Evolutionary conservation across 75 land plant genomes (phyloP).

Genomic region (Gnetum montanum): DNA sequence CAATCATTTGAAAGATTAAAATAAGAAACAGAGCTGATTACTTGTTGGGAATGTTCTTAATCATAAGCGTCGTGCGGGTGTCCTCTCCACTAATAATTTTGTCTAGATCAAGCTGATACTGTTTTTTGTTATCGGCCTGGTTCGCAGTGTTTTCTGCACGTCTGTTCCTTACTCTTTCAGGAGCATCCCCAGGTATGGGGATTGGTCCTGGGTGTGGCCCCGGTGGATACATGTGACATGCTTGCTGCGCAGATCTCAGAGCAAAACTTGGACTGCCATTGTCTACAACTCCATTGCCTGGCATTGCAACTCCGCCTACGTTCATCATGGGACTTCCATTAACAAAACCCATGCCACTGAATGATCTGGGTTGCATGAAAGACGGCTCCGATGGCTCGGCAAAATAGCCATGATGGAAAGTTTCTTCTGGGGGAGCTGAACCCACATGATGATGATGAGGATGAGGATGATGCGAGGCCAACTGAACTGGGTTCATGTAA

Average conservation of each 20-base stretch:
- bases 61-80: conserved; percentile 90
- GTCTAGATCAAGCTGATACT: conserved; percentile 91
- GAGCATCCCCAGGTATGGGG: conserved; percentile 16
- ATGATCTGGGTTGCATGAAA: conserved; percentile 33
- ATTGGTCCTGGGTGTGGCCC: conserved; percentile 36
- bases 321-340: conserved; percentile 44
- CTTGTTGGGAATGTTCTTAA: conserved; percentile 99
- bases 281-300: conserved; percentile 35
- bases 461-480: conserved; percentile 27
- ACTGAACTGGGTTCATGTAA: conserved; percentile 19
- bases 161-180: conserved; percentile 56
- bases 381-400: conserved; percentile 66
- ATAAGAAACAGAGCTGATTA: conserved; percentile 43
- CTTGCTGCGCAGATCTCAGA: conserved; percentile 47
- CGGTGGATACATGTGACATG: conserved; percentile 33
- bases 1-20: not conserved
- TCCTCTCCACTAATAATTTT: conserved; percentile 84
- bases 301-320: conserved; percentile 36
- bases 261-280: conserved; percentile 51
- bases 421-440: conserved; percentile 68
- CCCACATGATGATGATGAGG: conserved; percentile 69
- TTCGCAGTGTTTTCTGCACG: conserved; percentile 49
- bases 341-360: conserved; percentile 36
- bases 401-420: conserved; percentile 55
- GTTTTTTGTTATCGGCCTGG: conserved; percentile 80